Base-by-base conservation (phyloP, 176 grass and related monocot genomes). In the Otatea glauca region DNA sequence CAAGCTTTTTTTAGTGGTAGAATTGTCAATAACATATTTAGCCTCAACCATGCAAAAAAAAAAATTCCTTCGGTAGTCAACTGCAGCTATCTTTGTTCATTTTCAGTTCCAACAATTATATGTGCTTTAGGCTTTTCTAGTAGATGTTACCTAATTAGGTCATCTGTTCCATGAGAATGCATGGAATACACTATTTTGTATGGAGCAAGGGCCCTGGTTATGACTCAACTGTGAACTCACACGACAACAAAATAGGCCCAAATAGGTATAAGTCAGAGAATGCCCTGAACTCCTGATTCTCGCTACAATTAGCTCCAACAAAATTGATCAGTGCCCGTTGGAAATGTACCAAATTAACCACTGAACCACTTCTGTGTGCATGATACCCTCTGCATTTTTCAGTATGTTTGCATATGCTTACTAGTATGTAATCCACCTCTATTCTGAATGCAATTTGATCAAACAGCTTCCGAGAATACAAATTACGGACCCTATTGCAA, bases 391-490 rank as follows among this genome's bases (percentile, higher is more conserved):
- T 72, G 5, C 37, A 39, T 65, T 72, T 82, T 48, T 16, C 70
- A 43, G 43, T 76, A 66, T 3, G 78, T 69, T 61, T 17, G 38
- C 47, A 50, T 11, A 83, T 25, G 11, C 15, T 13, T 68, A 82
- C 18, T 56, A 1, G 29, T 39, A 44, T 81, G 18, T 86, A 86
- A 90, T 78, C 35, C 38, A 44, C 79, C 11, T 39, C 50, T 69
- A 24, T 83, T 83, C 50, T 83, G 23, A 83, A 87, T 75, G 59
- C 21, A 74, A 64, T 17, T 80, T 76, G 29, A 75, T 15, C 29
- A 64, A 88, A 79, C 85, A 97, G 91, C 89, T 97, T 86, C 94
- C 91, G 41, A 93, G 91, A 89, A 97, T 97, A 84, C 94, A 97
- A 77, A 89, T 93, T 29, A 92, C 94, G 1, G 94, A 97, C 62